Evolutionary conservation across 2,329 filamentous ascomycete genomes (phyloP).

Genomic region (Albifimbria verrucaria): DNA sequence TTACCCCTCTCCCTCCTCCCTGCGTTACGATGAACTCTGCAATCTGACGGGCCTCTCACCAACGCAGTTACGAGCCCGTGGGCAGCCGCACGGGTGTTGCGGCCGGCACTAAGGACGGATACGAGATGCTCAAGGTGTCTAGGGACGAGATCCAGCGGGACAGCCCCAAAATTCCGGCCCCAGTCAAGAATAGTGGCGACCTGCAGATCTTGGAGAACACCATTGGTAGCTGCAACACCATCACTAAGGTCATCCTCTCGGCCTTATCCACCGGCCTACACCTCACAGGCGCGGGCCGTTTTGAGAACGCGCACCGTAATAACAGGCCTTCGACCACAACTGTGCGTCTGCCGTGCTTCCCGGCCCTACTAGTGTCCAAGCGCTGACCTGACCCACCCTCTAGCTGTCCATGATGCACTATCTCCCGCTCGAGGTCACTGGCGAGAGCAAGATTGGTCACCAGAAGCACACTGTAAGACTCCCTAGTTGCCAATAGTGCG

Average conservation of each 20-base stretch:
- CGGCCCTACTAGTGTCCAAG: not conserved
- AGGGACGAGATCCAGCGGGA: conserved; percentile 47
- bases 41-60: not conserved
- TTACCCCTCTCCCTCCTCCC: not conserved
- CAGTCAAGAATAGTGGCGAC: conserved; percentile 46
- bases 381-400: not conserved
- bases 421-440: conserved; percentile 40
- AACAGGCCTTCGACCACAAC: conserved; percentile 45
- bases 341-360: conserved; percentile 4
- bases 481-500: no score
- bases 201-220: conserved; percentile 45
- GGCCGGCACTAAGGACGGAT: conserved; percentile 46
- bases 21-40: not conserved
- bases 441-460: conserved; percentile 44
- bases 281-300: conserved; percentile 41
- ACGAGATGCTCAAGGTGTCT: conserved; percentile 52
- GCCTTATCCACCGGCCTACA: conserved; percentile 45
- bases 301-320: conserved; percentile 50
- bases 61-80: conserved; percentile 42
- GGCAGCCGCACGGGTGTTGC: conserved; percentile 46
- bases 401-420: conserved; percentile 53
- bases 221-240: conserved; percentile 47
- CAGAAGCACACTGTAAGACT: conserved; percentile 57
- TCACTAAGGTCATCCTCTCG: conserved; percentile 49
- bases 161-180: conserved; percentile 41